Evolutionary conservation across 2,329 filamentous ascomycete species (phyloP).

Genomic region (Calonectria fujianensis): DNA sequence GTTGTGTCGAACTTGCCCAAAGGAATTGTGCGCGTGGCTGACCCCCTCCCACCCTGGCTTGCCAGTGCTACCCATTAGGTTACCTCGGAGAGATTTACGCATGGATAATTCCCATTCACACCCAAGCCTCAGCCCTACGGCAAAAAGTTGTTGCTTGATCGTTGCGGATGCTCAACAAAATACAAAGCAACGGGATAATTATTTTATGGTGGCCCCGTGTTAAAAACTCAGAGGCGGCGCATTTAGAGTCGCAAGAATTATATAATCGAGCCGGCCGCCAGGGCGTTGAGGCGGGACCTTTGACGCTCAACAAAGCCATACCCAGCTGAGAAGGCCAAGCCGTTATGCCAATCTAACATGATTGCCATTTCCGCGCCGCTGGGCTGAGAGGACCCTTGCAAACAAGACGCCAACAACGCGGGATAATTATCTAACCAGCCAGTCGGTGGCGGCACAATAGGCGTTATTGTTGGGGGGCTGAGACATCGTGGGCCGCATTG

Average conservation of each 20-base stretch:
- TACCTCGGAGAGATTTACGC: background rate
- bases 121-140: background rate
- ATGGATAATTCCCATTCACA: background rate
- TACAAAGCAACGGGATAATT: background rate
- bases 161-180: conserved; percentile 15
- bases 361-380: conserved; percentile 4
- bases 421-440: conserved; percentile 39
- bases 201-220: no score
- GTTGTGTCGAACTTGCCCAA: background rate
- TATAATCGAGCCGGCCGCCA: conserved; percentile 30
- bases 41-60: background rate
- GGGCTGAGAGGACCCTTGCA: conserved; percentile 33
- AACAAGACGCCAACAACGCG: background rate
- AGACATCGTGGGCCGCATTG: background rate
- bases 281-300: conserved; percentile 25
- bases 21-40: background rate
- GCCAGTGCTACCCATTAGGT: background rate
- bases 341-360: conserved; percentile 48
- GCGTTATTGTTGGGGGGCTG: conserved; percentile 7
- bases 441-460: background rate
- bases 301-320: conserved; percentile 6
- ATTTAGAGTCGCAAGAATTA: conserved; percentile 15
- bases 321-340: background rate
- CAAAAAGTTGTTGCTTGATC: background rate
- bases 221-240: background rate